A percentile compares a stretch with the other conserved stretches of the same genome.
Conservation (phyloP, 345 rosid species). For the Brassica incana region DNA sequence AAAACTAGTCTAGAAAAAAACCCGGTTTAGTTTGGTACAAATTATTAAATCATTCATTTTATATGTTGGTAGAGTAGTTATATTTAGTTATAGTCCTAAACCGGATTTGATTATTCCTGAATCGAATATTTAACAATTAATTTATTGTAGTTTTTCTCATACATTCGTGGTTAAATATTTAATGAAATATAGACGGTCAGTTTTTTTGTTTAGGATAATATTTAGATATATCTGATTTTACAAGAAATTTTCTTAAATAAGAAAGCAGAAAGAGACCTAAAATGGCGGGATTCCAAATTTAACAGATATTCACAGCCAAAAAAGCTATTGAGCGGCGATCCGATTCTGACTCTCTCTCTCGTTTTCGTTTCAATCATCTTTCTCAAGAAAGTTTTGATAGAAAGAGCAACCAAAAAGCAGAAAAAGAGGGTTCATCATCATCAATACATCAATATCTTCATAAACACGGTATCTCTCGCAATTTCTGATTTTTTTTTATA, state of each 20-base stretch:
- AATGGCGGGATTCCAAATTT: conserved; percentile 62
- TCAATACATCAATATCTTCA: conserved; percentile 31
- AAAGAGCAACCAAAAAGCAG: conserved; percentile 6
- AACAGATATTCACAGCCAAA: conserved; percentile 36
- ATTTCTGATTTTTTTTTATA: conserved; percentile 18
- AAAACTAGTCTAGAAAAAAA: neutral
- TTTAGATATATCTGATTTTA: neutral
- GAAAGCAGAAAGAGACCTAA: conserved; percentile 34
- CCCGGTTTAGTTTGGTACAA: conserved; percentile 5
- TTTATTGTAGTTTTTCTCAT: neutral
- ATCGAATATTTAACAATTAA: neutral
- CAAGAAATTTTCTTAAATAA: neutral
- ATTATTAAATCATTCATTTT: neutral
- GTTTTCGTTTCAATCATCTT: conserved; percentile 19
- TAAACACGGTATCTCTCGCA: conserved; percentile 37
- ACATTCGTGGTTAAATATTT: conserved; percentile 4
- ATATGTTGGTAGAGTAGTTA: neutral
- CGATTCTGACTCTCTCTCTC: conserved; percentile 51
- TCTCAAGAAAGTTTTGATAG: conserved; percentile 45
- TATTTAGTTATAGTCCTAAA: neutral
- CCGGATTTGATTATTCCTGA: neutral
- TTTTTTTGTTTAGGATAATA: neutral
- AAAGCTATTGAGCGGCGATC: conserved; percentile 65
- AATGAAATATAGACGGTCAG: conserved; percentile 5
- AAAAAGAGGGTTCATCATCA: conserved; percentile 12